A percentile compares a stretch with the other conserved stretches of the same genome.
Evolutionary conservation across 306 rosid species (phyloP).

Genomic region (Crotalaria pallida): DNA sequence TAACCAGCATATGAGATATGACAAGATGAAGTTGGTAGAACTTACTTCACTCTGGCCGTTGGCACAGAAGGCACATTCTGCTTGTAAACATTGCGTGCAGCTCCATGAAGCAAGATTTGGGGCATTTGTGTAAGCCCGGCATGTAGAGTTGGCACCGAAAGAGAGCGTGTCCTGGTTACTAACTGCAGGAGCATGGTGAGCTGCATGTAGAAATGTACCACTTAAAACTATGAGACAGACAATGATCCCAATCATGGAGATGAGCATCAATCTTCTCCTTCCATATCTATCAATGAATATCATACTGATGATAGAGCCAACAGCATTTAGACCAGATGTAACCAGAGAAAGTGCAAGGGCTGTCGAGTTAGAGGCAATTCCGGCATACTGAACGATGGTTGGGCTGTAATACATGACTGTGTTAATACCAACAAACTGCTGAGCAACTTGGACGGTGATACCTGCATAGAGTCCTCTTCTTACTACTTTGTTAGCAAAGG

Average conservation of each 20-base stretch:
- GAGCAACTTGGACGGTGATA: constrained; percentile 58
- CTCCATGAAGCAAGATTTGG: constrained; percentile 48
- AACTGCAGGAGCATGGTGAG: constrained; percentile 48
- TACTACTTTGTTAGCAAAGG: constrained; percentile 30
- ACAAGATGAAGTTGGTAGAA: background rate
- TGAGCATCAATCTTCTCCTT: constrained; percentile 57
- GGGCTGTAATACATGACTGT: constrained; percentile 90
- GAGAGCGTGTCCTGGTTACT: constrained; percentile 34
- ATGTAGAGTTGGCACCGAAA: constrained; percentile 52
- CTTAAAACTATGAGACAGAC: constrained; percentile 46
- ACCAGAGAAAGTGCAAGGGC: constrained; percentile 75
- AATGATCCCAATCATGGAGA: constrained; percentile 59
- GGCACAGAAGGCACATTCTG: constrained; percentile 61
- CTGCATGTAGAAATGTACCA: constrained; percentile 41
- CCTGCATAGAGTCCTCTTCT: constrained; percentile 75
- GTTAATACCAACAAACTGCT: constrained; percentile 82
- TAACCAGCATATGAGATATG: too few species aligned
- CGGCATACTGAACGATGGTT: constrained; percentile 76
- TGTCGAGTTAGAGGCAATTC: constrained; percentile 66
- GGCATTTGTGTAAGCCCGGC: constrained; percentile 40
- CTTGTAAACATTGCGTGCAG: constrained; percentile 65
- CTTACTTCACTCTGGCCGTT: constrained; percentile 31
- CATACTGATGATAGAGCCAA: constrained; percentile 68
- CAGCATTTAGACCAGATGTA: constrained; percentile 64
- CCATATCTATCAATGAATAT: constrained; percentile 56